phyloP scores from a whole-genome alignment of 2,329 filamentous ascomycete species.

The Aspergillus calidoustus region DNA sequence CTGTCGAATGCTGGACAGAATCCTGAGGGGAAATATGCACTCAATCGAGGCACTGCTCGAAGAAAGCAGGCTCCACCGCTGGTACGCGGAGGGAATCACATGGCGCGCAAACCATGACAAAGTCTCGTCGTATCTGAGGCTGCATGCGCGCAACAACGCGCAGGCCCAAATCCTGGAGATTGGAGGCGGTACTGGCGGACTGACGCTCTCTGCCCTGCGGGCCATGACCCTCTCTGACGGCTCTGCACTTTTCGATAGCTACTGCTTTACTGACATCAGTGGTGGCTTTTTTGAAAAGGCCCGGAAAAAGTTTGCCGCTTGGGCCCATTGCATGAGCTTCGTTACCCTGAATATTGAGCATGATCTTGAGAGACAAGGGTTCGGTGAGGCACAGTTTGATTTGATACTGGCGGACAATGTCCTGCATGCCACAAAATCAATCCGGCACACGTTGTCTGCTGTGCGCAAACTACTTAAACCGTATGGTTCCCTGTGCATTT shows the following conservation, averaged over 20 bases:
- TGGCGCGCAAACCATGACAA: too few species aligned
- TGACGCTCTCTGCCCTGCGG: too few species aligned
- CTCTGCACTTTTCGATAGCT: not conserved
- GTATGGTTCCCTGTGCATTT: not conserved
- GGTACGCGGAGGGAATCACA: too few species aligned
- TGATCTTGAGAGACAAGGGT: not conserved
- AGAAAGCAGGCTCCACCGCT: too few species aligned
- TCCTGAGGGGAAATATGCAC: too few species aligned
- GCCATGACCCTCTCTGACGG: not conserved
- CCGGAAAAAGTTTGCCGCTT: too few species aligned
- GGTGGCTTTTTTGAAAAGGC: too few species aligned
- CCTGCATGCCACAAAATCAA: constrained; percentile 1
- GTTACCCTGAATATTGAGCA: constrained; percentile 27
- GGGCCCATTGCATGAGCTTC: constrained; percentile 31
- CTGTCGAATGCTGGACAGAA: too few species aligned
- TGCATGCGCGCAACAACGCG: not conserved
- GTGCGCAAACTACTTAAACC: not conserved
- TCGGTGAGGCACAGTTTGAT: not conserved
- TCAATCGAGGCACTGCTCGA: too few species aligned
- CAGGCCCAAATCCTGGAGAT: constrained; percentile 37
- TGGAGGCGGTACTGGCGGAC: constrained; percentile 37
- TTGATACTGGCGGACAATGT: not conserved
- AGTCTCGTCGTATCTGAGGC: not conserved
- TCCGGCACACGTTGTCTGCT: not conserved
- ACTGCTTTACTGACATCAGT: not conserved